Evolutionary conservation across 2,329 filamentous ascomycete genomes (phyloP).

Genomic region (Macrophomina tecta): DNA sequence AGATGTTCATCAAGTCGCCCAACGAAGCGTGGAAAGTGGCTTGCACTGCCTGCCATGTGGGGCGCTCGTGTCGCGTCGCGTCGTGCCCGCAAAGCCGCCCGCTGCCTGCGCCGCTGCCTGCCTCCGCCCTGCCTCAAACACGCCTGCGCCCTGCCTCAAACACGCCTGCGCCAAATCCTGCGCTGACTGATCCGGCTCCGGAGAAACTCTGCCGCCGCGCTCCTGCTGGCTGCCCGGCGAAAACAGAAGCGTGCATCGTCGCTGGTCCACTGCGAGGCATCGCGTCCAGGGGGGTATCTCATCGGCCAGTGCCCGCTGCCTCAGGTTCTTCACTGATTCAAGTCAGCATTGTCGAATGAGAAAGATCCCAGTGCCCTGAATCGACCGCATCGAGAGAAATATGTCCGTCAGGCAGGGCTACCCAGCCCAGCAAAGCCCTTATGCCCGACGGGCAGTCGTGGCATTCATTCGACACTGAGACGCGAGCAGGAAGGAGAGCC

Average conservation of each 20-base stretch:
- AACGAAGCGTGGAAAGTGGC: constrained; percentile 6
- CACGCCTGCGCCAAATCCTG: too few relatives aligned
- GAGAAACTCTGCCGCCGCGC: neutral
- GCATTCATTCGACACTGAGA: neutral
- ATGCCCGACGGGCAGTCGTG: neutral
- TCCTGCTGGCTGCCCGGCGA: neutral
- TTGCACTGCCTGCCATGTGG: constrained; percentile 20
- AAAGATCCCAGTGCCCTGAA: too few relatives aligned
- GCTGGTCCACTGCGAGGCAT: neutral
- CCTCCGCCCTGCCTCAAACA: too few relatives aligned
- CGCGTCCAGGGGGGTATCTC: too few relatives aligned
- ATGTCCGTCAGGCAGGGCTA: too few relatives aligned
- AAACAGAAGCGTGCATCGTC: neutral
- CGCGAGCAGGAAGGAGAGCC: neutral
- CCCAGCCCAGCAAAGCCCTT: too few relatives aligned
- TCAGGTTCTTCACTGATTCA: too few relatives aligned
- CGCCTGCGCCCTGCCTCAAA: too few relatives aligned
- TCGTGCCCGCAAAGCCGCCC: neutral
- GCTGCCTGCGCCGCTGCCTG: too few relatives aligned
- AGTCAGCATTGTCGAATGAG: too few relatives aligned
- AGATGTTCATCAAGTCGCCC: constrained; percentile 8
- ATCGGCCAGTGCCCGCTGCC: too few relatives aligned
- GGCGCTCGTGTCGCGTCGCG: constrained; percentile 11
- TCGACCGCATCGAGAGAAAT: too few relatives aligned
- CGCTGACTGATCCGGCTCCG: neutral